Percentiles rank a stretch among this genome's conserved stretches.
Evolutionary conservation across 2,329 filamentous ascomycete genomes (phyloP).

Genomic region (Penicillium sp.): DNA sequence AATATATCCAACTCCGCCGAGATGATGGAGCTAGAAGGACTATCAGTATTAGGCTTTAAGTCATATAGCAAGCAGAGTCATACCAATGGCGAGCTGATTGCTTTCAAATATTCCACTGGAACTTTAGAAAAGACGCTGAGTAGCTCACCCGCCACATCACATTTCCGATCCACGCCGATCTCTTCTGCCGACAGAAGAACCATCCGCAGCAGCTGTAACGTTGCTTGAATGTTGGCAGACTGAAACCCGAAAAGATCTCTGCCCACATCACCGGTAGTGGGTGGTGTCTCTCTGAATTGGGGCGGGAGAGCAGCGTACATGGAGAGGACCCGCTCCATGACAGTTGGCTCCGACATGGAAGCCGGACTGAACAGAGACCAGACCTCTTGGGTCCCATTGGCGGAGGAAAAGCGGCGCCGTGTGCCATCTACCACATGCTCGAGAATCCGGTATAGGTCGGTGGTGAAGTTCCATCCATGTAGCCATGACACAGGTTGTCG

Average conservation of each 20-base stretch:
- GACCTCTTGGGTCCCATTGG: conserved; percentile 24
- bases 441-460: conserved; percentile 56
- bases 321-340: conserved; percentile 26
- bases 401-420: conserved; percentile 21
- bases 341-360: conserved; percentile 22
- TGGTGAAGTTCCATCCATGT: conserved; percentile 58
- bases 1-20: conserved; percentile 51
- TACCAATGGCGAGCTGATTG: conserved; percentile 49
- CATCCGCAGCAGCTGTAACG: conserved; percentile 50
- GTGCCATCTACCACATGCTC: conserved; percentile 48
- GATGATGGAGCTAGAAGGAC: conserved; percentile 43
- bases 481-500: conserved; percentile 45
- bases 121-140: conserved; percentile 46
- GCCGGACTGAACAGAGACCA: conserved; percentile 25
- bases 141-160: conserved; percentile 47
- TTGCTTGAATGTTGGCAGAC: conserved; percentile 52
- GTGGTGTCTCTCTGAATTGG: conserved; percentile 26
- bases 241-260: conserved; percentile 49
- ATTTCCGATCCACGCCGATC: conserved; percentile 44
- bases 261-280: conserved; percentile 29
- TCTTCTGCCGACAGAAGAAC: conserved; percentile 42
- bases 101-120: conserved; percentile 46
- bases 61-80: neutral
- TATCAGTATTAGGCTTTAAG: neutral
- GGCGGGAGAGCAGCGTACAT: conserved; percentile 26